These are phyloP conservation scores for Odonthalia washingtoniensis DNA, from an alignment of 31 red algal genomes.

Conservation along the genomic window DNA sequence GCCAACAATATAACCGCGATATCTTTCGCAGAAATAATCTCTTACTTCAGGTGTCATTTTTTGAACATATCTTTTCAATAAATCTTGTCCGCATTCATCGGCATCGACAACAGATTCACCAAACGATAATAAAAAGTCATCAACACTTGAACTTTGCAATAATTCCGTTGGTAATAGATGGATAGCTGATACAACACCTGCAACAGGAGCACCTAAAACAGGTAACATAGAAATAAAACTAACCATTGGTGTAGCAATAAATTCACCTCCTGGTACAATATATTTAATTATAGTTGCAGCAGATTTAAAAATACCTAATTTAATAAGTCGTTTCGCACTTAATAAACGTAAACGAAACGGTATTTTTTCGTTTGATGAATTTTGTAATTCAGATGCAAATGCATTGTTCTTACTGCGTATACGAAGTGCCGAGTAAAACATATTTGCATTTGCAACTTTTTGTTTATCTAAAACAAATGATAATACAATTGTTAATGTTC, in stretches of 20 bases:
- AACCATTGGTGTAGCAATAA: conserved; percentile 61
- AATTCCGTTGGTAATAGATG: conserved; percentile 56
- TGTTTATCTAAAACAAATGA: conserved; percentile 53
- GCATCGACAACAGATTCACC: conserved; percentile 78
- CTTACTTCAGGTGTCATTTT: conserved; percentile 43
- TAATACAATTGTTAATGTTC: conserved; percentile 60
- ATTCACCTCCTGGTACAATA: conserved; percentile 62
- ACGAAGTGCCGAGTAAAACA: conserved; percentile 71
- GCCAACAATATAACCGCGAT: conserved; percentile 77
- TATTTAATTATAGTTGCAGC: conserved; percentile 39
- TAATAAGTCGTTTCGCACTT: conserved; percentile 56
- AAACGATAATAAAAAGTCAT: conserved; percentile 69
- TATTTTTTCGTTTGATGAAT: conserved; percentile 19
- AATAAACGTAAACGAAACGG: conserved; percentile 18
- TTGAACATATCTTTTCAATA: conserved; percentile 37
- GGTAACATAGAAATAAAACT: conserved; percentile 76
- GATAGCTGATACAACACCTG: conserved; percentile 57
- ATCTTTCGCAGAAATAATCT: conserved; percentile 63
- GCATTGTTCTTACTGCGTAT: conserved; percentile 39
- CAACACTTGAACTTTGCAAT: conserved; percentile 56
- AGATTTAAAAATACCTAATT: conserved; percentile 57
- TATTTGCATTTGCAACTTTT: conserved; percentile 33
- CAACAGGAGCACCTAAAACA: conserved; percentile 63
- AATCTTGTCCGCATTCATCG: conserved; percentile 60
- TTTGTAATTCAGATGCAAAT: conserved; percentile 55